These are phyloP conservation scores for Scheffersomyces lignosus DNA, from an alignment of 805 yeast species.

Conservation along the genomic window DNA sequence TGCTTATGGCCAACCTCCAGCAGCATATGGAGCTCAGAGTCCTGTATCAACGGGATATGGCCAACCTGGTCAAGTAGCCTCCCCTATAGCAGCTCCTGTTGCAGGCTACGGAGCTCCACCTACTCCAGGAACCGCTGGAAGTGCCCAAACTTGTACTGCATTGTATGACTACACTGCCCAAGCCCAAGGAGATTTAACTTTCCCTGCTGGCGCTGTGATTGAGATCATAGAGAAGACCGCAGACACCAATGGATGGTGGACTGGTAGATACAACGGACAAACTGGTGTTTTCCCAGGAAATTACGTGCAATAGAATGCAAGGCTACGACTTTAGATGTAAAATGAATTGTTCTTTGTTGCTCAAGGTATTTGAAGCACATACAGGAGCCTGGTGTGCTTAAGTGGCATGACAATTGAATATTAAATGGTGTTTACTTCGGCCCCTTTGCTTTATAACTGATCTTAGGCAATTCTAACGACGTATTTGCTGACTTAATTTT, in stretches of 20 bases:
- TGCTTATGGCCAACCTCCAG: constrained; percentile 8
- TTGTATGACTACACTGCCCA: constrained; percentile 90
- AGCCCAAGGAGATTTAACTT: constrained; percentile 86
- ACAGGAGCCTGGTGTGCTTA: no score
- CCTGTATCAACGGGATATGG: constrained; percentile 6
- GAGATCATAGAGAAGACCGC: constrained; percentile 78
- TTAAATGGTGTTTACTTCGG: no score
- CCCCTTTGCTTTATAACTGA: no score
- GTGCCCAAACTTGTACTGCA: constrained; percentile 74
- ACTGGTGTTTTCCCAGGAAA: constrained; percentile 96
- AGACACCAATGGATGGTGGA: constrained; percentile 97
- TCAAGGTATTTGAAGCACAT: no score
- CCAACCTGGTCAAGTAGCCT: constrained; percentile 10
- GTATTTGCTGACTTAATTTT: no score
- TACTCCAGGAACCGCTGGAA: constrained; percentile 36
- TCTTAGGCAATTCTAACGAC: no score
- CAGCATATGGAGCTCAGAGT: constrained; percentile 8
- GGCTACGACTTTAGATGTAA: no score
- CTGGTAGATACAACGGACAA: constrained; percentile 80
- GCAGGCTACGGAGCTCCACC: constrained; percentile 16
- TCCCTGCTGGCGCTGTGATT: constrained; percentile 85
- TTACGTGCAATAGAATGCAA: constrained; percentile 81
- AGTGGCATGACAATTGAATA: no score
- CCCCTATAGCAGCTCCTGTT: constrained; percentile 26
- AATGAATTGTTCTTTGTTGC: no score